Evolutionary conservation across 139 green algal species (phyloP), one percentile per base, ranked within the genome.

Genomic region (Micractinium conductrix): DNA sequence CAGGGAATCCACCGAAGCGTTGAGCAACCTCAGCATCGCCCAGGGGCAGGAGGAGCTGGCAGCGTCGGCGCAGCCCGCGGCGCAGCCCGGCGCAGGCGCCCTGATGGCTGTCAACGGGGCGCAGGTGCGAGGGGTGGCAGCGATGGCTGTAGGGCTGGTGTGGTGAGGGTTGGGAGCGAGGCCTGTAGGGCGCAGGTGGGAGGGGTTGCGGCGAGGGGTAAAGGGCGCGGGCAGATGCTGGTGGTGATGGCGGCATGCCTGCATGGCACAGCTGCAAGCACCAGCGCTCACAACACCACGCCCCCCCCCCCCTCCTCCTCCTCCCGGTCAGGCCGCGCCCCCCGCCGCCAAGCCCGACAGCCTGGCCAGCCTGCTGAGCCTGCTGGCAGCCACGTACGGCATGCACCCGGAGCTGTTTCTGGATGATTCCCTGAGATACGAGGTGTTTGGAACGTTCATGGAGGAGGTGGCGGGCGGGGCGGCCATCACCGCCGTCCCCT

Each of bases 401-500:
- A 71, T 88, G 50, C 71, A 83, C 67, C 91, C 93, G 17, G 85
- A 86, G 26, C 86, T 95, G 38, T 95, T 90, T 74, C 71, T 90
- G 62, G 84, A 88, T 21, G 60, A 78, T 9, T 69, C 70, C 44
- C 67, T 84, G 40, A 69, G 80, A 33, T 83, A 70, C 65, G 78
- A 78, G 4, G 16, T 38, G 26, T 63, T 93, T 30, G 79, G 86
- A 30, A 38, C 76, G 28, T 87, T 92, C 75, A 92, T 95, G 78
- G 76, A 86, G 10, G 87, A 84, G 2, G 80, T 92, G 45, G 81
- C 58, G 0, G n/a, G 38, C 30, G 44, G 42, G 0, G 10, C 53
- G 6, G 78, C 45, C 21, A n/a, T 90, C 21, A 28, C 44, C 35
- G 79, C 63, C 45, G 78, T 79, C 30, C 85, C 87, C 24, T 48